phyloP scores from a whole-genome alignment of 306 rosid species.

The Malus sieversii region DNA sequence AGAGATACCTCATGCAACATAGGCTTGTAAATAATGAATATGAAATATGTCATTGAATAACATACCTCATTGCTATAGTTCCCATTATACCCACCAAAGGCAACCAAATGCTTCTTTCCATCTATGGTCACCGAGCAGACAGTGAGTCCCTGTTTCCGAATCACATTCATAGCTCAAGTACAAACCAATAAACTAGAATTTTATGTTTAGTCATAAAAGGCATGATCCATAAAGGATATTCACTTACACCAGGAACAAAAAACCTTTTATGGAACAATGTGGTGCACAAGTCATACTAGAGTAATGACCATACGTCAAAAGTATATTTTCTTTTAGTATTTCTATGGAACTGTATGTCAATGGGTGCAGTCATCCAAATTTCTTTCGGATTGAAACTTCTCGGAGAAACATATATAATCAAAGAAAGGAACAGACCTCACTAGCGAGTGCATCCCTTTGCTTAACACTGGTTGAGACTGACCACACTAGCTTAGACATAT shows the following conservation, averaged over 20 bases:
- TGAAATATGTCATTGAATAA: background rate
- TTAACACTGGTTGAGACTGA: conserved; percentile 63
- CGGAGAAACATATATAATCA: background rate
- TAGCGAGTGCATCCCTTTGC: conserved; percentile 88
- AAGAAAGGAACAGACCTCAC: conserved; percentile 54
- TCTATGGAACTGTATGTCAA: background rate
- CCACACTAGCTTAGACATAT: conserved; percentile 94
- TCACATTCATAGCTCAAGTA: conserved; percentile 3
- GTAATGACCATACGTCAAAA: background rate
- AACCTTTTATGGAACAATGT: background rate
- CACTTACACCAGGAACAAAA: background rate
- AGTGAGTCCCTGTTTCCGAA: conserved; percentile 71
- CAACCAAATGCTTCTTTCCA: conserved; percentile 66
- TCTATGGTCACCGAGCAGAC: conserved; percentile 62
- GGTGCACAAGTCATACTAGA: background rate
- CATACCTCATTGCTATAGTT: conserved; percentile 84
- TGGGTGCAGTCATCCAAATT: background rate
- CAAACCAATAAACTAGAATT: conserved; percentile 13
- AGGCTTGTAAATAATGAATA: background rate
- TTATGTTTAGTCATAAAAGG: background rate
- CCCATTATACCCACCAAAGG: conserved; percentile 98
- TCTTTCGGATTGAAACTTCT: background rate
- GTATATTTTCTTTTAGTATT: background rate
- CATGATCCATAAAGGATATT: conserved; percentile 12
- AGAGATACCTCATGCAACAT: background rate